A percentile compares a stretch with the other conserved stretches of the same genome.
Evolutionary conservation across 768 basidiomycete genomes (phyloP).

Genomic region (Auricularia sp.): DNA sequence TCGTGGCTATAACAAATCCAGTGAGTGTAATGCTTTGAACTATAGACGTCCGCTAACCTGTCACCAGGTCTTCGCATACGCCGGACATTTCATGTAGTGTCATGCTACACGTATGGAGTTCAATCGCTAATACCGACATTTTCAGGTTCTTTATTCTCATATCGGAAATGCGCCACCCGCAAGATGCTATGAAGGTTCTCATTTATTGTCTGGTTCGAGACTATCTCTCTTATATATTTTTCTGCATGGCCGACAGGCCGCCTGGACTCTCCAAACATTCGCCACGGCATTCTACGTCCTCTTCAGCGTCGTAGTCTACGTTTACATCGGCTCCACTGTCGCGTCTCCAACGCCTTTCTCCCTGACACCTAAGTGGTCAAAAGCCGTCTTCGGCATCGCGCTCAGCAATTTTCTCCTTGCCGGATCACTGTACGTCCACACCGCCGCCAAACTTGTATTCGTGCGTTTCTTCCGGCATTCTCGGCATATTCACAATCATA

Average conservation of each 20-base stretch:
- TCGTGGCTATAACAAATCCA: conserved; percentile 44
- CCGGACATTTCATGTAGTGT: conserved; percentile 43
- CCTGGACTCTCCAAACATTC: conserved; percentile 46
- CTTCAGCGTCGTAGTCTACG: conserved; percentile 38
- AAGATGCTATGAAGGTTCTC: conserved; percentile 48
- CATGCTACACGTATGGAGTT: neutral
- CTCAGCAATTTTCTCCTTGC: conserved; percentile 42
- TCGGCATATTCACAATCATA: conserved; percentile 41
- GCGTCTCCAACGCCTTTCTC: conserved; percentile 39
- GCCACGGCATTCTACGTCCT: conserved; percentile 40
- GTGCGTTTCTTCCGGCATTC: conserved; percentile 41
- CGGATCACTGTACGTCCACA: conserved; percentile 39
- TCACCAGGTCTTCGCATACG: conserved; percentile 39
- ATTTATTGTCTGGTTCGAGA: neutral
- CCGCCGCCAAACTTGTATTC: conserved; percentile 45
- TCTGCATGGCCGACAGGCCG: conserved; percentile 25
- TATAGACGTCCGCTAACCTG: neutral
- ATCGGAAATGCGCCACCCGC: conserved; percentile 42
- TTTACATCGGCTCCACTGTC: conserved; percentile 38
- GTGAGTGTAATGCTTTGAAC: conserved; percentile 21
- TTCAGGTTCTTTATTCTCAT: conserved; percentile 48
- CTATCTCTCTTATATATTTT: too few relatives aligned
- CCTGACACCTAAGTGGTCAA: conserved; percentile 39
- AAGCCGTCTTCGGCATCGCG: conserved; percentile 39
- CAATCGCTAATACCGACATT: neutral